Conservation (phyloP, 345 rosid genomes). For the Pistacia vera region DNA sequence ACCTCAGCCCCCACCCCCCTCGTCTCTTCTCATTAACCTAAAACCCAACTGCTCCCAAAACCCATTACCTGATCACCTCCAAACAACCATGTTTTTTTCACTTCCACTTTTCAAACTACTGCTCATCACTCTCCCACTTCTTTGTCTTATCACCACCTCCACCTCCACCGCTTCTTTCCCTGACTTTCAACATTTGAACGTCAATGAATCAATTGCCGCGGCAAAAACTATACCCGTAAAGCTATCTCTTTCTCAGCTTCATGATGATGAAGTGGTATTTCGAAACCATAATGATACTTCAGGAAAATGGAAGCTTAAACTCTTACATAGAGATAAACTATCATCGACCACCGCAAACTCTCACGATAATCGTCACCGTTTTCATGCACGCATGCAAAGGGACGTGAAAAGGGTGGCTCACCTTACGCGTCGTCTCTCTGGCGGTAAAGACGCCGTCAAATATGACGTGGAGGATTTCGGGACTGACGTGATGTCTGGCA, state of each 20-base stretch:
- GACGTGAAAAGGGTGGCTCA: constrained; percentile 59
- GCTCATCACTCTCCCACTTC: constrained; percentile 11
- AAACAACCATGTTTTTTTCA: constrained; percentile 23
- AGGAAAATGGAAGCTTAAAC: constrained; percentile 41
- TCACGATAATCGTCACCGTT: constrained; percentile 45
- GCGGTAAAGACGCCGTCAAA: not conserved
- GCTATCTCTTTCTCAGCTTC: constrained; percentile 14
- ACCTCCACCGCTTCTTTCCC: constrained; percentile 32
- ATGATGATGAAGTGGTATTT: constrained; percentile 31
- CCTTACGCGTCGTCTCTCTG: constrained; percentile 57
- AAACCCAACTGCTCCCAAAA: not conserved
- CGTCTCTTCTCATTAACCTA: not conserved
- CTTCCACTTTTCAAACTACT: constrained; percentile 6
- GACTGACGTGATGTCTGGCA: constrained; percentile 90
- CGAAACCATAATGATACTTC: constrained; percentile 12
- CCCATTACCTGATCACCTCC: not conserved
- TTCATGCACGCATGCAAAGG: constrained; percentile 70
- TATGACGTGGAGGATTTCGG: constrained; percentile 60
- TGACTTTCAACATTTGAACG: constrained; percentile 51
- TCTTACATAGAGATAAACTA: constrained; percentile 69
- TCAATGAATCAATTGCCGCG: constrained; percentile 34
- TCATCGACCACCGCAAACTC: constrained; percentile 22
- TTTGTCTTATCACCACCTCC: constrained; percentile 20
- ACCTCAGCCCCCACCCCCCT: not conserved
- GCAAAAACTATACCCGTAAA: constrained; percentile 25